phyloP scores from a whole-genome alignment of 306 rosid species.

The Trichosanthes cucumerina region DNA sequence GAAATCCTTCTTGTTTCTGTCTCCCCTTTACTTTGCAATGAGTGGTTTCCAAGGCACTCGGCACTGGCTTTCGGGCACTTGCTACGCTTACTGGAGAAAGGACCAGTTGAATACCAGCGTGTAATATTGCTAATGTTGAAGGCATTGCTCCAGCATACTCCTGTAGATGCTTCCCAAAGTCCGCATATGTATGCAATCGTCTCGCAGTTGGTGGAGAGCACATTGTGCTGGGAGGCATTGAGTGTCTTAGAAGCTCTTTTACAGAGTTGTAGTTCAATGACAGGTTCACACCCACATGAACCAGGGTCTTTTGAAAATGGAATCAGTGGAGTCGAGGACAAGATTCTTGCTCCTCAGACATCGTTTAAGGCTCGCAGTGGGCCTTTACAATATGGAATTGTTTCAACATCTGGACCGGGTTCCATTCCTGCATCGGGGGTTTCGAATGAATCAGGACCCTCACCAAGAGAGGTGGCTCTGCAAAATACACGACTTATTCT shows the following conservation, averaged over 20 bases:
- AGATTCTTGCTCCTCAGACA: constrained; percentile 68
- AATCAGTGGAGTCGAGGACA: constrained; percentile 49
- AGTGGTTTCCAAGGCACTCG: constrained; percentile 96
- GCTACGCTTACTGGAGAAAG: constrained; percentile 76
- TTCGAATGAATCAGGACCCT: constrained; percentile 42
- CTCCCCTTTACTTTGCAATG: constrained; percentile 75
- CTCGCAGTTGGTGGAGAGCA: constrained; percentile 96
- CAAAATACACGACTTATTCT: constrained; percentile 87
- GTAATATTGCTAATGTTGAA: constrained; percentile 88
- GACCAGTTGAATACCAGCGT: constrained; percentile 92
- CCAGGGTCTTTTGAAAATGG: constrained; percentile 64
- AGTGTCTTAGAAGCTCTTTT: constrained; percentile 96
- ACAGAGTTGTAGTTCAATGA: constrained; percentile 89
- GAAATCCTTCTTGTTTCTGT: constrained; percentile 81
- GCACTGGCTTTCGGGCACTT: constrained; percentile 93
- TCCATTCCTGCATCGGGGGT: constrained; percentile 29
- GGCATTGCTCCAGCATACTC: constrained; percentile 97
- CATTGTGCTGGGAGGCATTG: constrained; percentile 93
- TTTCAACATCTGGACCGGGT: constrained; percentile 31
- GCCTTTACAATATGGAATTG: constrained; percentile 62
- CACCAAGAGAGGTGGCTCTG: constrained; percentile 69
- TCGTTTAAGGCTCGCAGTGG: constrained; percentile 98
- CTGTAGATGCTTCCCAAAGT: constrained; percentile 96
- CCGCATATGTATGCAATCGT: constrained; percentile 94
- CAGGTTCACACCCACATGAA: constrained; percentile 72